phyloP scores from a whole-genome alignment of 306 rosid species.

The Oxytropis ochrocephala region DNA sequence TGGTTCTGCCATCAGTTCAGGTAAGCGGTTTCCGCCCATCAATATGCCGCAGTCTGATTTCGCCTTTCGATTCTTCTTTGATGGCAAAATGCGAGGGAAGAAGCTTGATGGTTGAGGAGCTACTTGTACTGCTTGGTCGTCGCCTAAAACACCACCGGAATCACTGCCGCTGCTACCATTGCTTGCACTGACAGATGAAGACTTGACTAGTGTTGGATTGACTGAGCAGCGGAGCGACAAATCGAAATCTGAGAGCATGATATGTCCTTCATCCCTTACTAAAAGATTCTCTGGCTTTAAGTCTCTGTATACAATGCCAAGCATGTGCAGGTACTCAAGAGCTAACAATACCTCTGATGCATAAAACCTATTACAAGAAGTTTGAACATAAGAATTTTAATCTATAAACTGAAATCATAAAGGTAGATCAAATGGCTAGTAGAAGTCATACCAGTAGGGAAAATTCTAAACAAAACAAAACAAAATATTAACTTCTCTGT shows the following conservation, averaged over 20 bases:
- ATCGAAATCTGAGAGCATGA: slow-evolving; percentile 95
- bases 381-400: slow-evolving; percentile 13
- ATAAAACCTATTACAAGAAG: slow-evolving; percentile 54
- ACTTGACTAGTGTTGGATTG: slow-evolving; percentile 71
- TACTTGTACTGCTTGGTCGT: slow-evolving; percentile 41
- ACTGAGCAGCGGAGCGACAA: slow-evolving; percentile 87
- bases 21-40: slow-evolving; percentile 54
- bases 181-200: slow-evolving; percentile 45
- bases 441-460: neutral
- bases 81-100: slow-evolving; percentile 65
- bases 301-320: slow-evolving; percentile 89
- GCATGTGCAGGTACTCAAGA: slow-evolving; percentile 92
- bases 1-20: slow-evolving; percentile 89
- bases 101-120: slow-evolving; percentile 45
- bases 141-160: slow-evolving; percentile 25
- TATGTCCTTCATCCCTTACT: slow-evolving; percentile 84
- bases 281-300: slow-evolving; percentile 84
- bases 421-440: neutral
- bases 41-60: slow-evolving; percentile 74
- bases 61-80: slow-evolving; percentile 69
- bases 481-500: too few species aligned
- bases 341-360: slow-evolving; percentile 80
- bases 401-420: neutral
- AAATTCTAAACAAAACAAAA: neutral
- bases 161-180: neutral